A percentile compares a stretch with the other conserved stretches of the same genome.
These are phyloP conservation scores for Aspergillus amoenus DNA, from an alignment of 2,329 filamentous ascomycete species.

Conservation along the genomic window DNA sequence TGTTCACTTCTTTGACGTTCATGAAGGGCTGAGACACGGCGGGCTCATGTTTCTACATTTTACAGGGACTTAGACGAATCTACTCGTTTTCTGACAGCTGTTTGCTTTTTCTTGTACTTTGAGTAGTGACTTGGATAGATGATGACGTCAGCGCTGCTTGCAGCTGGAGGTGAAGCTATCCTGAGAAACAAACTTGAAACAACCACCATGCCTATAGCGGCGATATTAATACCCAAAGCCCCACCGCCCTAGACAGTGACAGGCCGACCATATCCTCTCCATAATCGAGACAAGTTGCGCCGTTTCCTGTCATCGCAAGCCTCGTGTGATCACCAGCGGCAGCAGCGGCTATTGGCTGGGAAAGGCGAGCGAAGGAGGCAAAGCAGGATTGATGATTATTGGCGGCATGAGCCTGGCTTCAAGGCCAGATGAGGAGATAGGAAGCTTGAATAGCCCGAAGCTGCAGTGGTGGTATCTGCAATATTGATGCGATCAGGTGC, in stretches of 20 bases:
- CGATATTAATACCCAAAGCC: neutral
- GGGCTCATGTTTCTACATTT: neutral
- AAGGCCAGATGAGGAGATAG: neutral
- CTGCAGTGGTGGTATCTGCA: neutral
- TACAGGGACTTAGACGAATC: conserved; percentile 5
- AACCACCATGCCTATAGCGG: neutral
- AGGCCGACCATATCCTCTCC: neutral
- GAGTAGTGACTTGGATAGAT: neutral
- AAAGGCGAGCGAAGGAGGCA: neutral
- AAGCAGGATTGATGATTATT: neutral
- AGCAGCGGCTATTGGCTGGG: conserved; percentile 7
- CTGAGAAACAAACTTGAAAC: neutral
- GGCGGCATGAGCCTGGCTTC: neutral
- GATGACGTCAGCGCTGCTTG: neutral
- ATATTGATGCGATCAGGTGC: neutral
- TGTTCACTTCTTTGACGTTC: neutral
- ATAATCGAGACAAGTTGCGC: neutral
- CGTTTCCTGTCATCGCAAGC: neutral
- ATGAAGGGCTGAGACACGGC: neutral
- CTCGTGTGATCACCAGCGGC: conserved; percentile 4
- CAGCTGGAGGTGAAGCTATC: conserved; percentile 1
- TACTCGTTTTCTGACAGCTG: neutral
- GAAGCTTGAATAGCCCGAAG: neutral
- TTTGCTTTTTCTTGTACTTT: neutral
- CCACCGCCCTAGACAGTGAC: neutral